Percentiles rank a stretch among this genome's conserved stretches.
These are phyloP conservation scores for Lachancea mirantina DNA, from an alignment of 805 yeast species.

Conservation along the genomic window DNA sequence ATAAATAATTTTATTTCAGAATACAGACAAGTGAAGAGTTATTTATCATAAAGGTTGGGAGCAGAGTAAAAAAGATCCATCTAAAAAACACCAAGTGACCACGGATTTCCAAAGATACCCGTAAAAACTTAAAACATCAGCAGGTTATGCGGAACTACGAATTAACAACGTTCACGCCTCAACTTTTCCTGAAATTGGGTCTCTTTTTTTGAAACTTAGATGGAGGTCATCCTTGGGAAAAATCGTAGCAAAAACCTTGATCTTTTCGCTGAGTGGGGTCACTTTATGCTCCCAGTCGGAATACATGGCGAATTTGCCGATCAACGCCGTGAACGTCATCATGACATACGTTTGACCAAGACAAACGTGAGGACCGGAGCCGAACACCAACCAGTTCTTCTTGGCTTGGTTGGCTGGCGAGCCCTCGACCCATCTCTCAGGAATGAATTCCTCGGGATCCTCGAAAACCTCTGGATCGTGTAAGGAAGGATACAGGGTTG, in stretches of 20 bases:
- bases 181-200: constrained; percentile 36
- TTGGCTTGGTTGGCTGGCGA: constrained; percentile 67
- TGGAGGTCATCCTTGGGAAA: constrained; percentile 95
- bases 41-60: too few relatives aligned
- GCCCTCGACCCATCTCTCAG: constrained; percentile 90
- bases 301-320: constrained; percentile 83
- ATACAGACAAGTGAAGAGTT: too few relatives aligned
- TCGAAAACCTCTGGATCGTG: constrained; percentile 97
- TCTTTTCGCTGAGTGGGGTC: constrained; percentile 81
- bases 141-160: too few relatives aligned
- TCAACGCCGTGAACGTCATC: constrained; percentile 79
- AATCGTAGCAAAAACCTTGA: constrained; percentile 94
- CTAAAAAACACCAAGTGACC: too few relatives aligned
- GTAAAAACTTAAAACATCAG: too few relatives aligned
- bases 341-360: constrained; percentile 90
- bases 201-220: constrained; percentile 63
- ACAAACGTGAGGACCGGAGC: constrained; percentile 95
- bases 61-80: too few relatives aligned
- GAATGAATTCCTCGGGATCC: constrained; percentile 88
- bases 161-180: constrained; percentile 3
- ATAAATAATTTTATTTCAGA: too few relatives aligned
- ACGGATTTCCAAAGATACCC: too few relatives aligned
- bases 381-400: constrained; percentile 94
- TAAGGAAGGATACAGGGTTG: constrained; percentile 89
- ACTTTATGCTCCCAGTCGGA: constrained; percentile 77